Evolutionary conservation across 2,329 filamentous ascomycete species (phyloP).

Genomic region (Diaporthe destruens): DNA sequence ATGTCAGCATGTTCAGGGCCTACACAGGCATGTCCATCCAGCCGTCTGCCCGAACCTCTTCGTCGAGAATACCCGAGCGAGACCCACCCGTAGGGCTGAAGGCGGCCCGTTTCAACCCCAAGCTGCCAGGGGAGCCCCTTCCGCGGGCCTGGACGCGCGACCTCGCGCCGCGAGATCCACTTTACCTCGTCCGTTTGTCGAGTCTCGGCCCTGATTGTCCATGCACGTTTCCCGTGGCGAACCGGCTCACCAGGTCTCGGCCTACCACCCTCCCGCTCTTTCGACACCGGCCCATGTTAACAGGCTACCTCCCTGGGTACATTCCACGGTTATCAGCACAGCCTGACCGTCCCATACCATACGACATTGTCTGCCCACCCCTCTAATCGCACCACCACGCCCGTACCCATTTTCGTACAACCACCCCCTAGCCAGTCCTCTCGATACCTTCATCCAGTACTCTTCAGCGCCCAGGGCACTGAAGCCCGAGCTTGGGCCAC

Average conservation of each 20-base stretch:
- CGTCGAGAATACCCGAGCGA: constrained; percentile 23
- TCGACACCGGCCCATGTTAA: background rate
- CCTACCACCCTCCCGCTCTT: background rate
- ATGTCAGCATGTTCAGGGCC: too few species aligned
- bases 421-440: constrained; percentile 27
- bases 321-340: constrained; percentile 57
- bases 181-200: constrained; percentile 31
- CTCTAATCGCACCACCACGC: constrained; percentile 39
- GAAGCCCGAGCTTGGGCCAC: constrained; percentile 35
- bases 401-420: constrained; percentile 28
- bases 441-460: constrained; percentile 18
- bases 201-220: constrained; percentile 26
- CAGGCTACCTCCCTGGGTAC: constrained; percentile 41
- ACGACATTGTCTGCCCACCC: constrained; percentile 42
- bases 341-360: constrained; percentile 46
- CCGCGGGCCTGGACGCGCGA: constrained; percentile 27
- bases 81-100: constrained; percentile 25
- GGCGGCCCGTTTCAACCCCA: constrained; percentile 26
- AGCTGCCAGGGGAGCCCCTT: constrained; percentile 11
- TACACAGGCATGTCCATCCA: background rate
- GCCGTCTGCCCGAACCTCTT: constrained; percentile 20
- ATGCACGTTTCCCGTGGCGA: constrained; percentile 17
- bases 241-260: background rate
- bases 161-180: constrained; percentile 40
- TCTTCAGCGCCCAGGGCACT: constrained; percentile 9